phyloP scores from a whole-genome alignment of 306 rosid genomes.

The peach (Prunus persica) region DNA sequence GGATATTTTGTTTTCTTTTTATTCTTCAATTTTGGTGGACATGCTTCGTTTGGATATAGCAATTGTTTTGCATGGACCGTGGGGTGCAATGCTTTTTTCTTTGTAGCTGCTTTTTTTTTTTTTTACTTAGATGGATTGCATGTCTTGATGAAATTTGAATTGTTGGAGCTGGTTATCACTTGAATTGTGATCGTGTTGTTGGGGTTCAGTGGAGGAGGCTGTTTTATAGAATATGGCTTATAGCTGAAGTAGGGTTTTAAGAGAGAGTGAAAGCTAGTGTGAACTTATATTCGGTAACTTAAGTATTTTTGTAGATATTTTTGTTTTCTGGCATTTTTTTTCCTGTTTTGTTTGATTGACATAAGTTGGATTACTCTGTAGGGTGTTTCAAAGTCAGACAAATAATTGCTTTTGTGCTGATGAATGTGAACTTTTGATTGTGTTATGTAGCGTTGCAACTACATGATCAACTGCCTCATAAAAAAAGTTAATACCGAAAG shows the following conservation, averaged over 20 bases:
- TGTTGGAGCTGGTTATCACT: neutral
- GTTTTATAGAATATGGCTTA: neutral
- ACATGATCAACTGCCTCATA: neutral
- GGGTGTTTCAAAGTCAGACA: neutral
- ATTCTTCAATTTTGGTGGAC: neutral
- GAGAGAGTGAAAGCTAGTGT: neutral
- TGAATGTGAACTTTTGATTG: neutral
- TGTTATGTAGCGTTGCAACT: neutral
- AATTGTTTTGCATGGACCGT: slow-evolving; percentile 16
- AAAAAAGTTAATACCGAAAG: neutral
- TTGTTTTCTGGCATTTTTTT: neutral
- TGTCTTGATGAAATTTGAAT: slow-evolving; percentile 3
- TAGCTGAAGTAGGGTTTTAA: neutral
- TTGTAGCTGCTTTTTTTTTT: neutral
- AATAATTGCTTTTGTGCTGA: neutral
- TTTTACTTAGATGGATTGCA: neutral
- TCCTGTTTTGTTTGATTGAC: neutral
- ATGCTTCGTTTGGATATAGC: neutral
- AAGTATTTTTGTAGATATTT: neutral
- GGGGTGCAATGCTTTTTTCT: neutral
- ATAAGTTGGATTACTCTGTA: neutral
- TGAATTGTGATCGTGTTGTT: neutral
- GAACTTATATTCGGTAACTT: neutral
- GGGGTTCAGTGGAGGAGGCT: neutral
- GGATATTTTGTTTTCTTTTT: slow-evolving; percentile 7